phyloP scores from a whole-genome alignment of 495 filamentous ascomycete genomes.

The Penicillium diatomitis region DNA sequence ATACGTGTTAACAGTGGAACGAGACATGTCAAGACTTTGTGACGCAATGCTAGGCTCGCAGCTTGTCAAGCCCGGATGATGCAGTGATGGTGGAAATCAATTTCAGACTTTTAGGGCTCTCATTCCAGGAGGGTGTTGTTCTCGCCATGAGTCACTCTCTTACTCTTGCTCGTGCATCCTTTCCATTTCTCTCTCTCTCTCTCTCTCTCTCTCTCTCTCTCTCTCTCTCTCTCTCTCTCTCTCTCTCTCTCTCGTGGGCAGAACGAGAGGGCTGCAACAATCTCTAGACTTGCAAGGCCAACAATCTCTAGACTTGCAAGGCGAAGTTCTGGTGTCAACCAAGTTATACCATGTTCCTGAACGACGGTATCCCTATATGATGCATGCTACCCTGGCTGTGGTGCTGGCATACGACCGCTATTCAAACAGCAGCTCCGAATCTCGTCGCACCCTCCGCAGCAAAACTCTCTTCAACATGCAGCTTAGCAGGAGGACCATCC shows the following conservation, averaged over 20 bases:
- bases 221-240: too few relatives aligned
- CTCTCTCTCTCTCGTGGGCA: too few relatives aligned
- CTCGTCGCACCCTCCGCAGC: constrained; percentile 24
- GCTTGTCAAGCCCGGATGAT: constrained; percentile 27
- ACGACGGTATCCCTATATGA: constrained; percentile 34
- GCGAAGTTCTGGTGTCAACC: too few relatives aligned
- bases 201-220: too few relatives aligned
- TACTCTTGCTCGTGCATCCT: too few relatives aligned
- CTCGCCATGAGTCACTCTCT: too few relatives aligned
- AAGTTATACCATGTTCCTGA: background rate
- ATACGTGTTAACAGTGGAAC: constrained; percentile 23
- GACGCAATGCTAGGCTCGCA: constrained; percentile 28
- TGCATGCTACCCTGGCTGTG: constrained; percentile 38
- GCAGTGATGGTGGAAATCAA: constrained; percentile 29
- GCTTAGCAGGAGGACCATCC: constrained; percentile 21
- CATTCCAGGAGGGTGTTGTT: constrained; percentile 25
- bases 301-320: too few relatives aligned
- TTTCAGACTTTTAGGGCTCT: constrained; percentile 24
- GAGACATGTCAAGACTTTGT: constrained; percentile 30
- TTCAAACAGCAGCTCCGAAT: constrained; percentile 15
- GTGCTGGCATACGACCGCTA: constrained; percentile 36
- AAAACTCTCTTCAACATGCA: constrained; percentile 28
- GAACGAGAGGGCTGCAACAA: too few relatives aligned
- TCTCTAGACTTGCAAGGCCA: too few relatives aligned
- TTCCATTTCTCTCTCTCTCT: too few relatives aligned